Evolutionary conservation across 805 yeast species (phyloP), one percentile per base, ranked within the genome.

Genomic region (Candida vaughaniae): DNA sequence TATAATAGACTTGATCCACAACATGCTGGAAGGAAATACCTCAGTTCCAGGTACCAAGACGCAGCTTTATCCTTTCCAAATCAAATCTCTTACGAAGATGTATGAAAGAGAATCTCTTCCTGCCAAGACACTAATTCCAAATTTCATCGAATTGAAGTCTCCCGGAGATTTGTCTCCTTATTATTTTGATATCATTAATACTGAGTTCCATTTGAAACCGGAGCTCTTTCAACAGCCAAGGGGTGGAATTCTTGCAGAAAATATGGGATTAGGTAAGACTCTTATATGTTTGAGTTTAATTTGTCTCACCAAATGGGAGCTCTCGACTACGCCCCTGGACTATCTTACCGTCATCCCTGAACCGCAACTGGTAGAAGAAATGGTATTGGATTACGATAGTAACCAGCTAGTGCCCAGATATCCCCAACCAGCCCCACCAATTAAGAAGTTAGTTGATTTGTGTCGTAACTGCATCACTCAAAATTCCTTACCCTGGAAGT

Each of bases 251-350:
- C 53, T 79, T 11, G 84, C 84, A 1, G 85, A 79, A 40, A 78
- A 78, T 66, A 79, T 79, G 85, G 85, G 85, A 1, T 58, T 78
- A 26, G 85, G 85, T 0, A 79, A 79, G 50, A 79, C 85, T 0
- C 66, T 78, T 33, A 78, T 79, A 4, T 77, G 82, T 46, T 55
- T 80, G 18, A 75, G 80, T 3, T 58, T 79, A 33, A 67, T 82
- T 0, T 73, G 82, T 44, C 48, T 73, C 6, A 72, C 88, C 0
- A 77, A 73, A 44, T 59, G 55, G 47, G 83, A 82, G 33, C 49
- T 71, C 2, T 67, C 84, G 1, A 41, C 40, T 11, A 18, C 29
- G 10, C 46, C 46, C 5, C 25, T 33, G 7, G 40, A 45, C 29
- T 38, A 39, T 29, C 26, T 41, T 2, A 37, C 42, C 1, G 33